Percentiles rank a stretch among this genome's conserved stretches.
Conservation (phyloP, 331 rosid genomes). For the Acacia concinna region DNA sequence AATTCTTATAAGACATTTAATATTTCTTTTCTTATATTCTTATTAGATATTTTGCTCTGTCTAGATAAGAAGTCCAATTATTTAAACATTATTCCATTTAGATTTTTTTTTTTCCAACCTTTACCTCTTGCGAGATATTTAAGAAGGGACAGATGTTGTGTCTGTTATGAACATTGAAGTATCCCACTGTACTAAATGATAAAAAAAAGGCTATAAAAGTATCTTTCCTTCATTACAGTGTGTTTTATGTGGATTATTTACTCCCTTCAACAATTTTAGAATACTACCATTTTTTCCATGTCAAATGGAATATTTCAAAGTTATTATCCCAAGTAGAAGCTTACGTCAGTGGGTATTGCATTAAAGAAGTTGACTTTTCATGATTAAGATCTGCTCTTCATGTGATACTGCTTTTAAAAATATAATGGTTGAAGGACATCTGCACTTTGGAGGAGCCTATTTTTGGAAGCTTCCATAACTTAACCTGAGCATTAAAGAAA, state of each 20-base stretch:
- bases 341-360: slow-evolving; percentile 21
- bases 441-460: background rate
- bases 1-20: slow-evolving; percentile 2
- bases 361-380: slow-evolving; percentile 19
- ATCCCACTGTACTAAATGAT: slow-evolving; percentile 4
- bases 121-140: background rate
- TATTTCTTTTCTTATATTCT: background rate
- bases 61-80: slow-evolving; percentile 3
- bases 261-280: background rate
- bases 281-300: background rate
- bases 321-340: background rate
- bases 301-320: background rate
- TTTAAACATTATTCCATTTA: slow-evolving; percentile 11
- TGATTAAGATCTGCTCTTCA: slow-evolving; percentile 18
- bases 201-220: background rate
- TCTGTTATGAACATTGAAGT: slow-evolving; percentile 13
- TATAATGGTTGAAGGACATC: background rate
- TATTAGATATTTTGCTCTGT: slow-evolving; percentile 9
- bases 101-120: background rate
- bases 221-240: slow-evolving; percentile 13
- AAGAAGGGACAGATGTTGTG: slow-evolving; percentile 11
- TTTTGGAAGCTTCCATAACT: slow-evolving; percentile 16
- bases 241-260: slow-evolving; percentile 15
- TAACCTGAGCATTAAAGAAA: slow-evolving; percentile 6
- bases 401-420: slow-evolving; percentile 7